Evolutionary conservation across 495 filamentous ascomycete species (phyloP).

Genomic region (Aspergillus carlsbadensis): DNA sequence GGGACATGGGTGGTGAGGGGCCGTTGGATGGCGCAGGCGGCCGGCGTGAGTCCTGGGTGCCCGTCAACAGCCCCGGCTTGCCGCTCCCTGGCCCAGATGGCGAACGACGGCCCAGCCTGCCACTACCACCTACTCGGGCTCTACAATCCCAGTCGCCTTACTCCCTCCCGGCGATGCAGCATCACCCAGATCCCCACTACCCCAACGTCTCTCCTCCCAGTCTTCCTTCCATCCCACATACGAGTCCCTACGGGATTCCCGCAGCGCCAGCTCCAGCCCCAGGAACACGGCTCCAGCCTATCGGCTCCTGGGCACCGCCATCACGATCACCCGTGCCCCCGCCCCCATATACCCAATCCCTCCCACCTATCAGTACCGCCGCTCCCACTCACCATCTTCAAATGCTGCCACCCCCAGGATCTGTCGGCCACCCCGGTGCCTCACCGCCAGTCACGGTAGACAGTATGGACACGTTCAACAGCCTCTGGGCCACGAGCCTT

Average conservation of each 20-base stretch:
- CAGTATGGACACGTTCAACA: slow-evolving; percentile 27
- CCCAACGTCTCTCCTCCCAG: slow-evolving; percentile 34
- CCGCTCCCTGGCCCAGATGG: slow-evolving; percentile 37
- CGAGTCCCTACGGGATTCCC: slow-evolving; percentile 18
- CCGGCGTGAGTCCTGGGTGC: slow-evolving; percentile 46
- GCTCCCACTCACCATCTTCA: slow-evolving; percentile 28
- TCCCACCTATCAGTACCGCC: slow-evolving; percentile 41
- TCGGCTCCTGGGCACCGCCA: slow-evolving; percentile 42
- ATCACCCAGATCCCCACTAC: slow-evolving; percentile 41
- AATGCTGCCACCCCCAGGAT: slow-evolving; percentile 36
- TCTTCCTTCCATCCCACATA: slow-evolving; percentile 33
- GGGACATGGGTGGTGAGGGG: slow-evolving; percentile 34
- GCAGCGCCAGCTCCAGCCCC: slow-evolving; percentile 29
- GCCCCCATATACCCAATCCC: slow-evolving; percentile 39
- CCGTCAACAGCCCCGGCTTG: slow-evolving; percentile 43
- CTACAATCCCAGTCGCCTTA: slow-evolving; percentile 43
- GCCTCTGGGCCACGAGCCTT: slow-evolving; percentile 37
- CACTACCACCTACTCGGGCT: slow-evolving; percentile 35
- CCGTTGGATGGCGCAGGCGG: slow-evolving; percentile 34
- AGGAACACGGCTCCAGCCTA: slow-evolving; percentile 39
- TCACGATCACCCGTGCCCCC: slow-evolving; percentile 36
- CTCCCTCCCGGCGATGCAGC: slow-evolving; percentile 43
- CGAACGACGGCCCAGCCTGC: slow-evolving; percentile 46
- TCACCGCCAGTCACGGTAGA: slow-evolving; percentile 39
- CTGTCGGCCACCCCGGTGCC: slow-evolving; percentile 34